Evolutionary conservation across 208 protist species (phyloP).

Genomic region (Acanthamoeba lenticulata): DNA sequence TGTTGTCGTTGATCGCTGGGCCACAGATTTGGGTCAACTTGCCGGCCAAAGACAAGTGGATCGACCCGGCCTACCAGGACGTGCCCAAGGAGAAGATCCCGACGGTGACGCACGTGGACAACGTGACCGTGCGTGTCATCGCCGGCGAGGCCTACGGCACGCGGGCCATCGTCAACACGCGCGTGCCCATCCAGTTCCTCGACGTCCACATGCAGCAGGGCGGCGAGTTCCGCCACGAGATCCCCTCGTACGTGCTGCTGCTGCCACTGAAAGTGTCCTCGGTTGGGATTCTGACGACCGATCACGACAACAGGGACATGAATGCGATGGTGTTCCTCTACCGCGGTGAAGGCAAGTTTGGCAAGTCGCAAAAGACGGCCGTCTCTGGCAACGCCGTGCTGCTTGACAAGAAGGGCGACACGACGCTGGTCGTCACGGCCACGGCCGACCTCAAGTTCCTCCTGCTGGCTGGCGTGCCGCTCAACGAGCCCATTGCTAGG

Average conservation of each 20-base stretch:
- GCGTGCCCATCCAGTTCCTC: constrained; percentile 70
- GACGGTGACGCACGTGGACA: neutral
- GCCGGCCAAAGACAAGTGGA: constrained; percentile 88
- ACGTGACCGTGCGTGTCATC: constrained; percentile 73
- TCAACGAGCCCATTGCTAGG: constrained; percentile 91
- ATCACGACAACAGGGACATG: neutral
- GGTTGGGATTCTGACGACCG: neutral
- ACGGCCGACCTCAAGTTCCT: constrained; percentile 72
- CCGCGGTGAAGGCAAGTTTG: constrained; percentile 73
- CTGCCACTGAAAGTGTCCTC: neutral
- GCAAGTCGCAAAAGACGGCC: constrained; percentile 36
- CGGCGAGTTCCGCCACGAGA: constrained; percentile 53
- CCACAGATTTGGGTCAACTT: constrained; percentile 94
- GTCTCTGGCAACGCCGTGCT: constrained; percentile 13
- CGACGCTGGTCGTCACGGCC: constrained; percentile 42
- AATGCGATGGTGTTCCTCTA: constrained; percentile 79
- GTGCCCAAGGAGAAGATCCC: constrained; percentile 78
- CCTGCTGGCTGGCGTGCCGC: constrained; percentile 81
- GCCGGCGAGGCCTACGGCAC: constrained; percentile 73
- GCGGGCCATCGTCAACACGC: constrained; percentile 56
- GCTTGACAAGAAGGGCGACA: constrained; percentile 6
- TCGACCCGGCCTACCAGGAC: constrained; percentile 84
- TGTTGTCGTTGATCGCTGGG: neutral
- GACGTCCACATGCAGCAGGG: constrained; percentile 70
- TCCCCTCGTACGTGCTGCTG: constrained; percentile 69